Base-by-base conservation (phyloP, 2,329 filamentous ascomycete species). In the Dryadomyces quercivorus region DNA sequence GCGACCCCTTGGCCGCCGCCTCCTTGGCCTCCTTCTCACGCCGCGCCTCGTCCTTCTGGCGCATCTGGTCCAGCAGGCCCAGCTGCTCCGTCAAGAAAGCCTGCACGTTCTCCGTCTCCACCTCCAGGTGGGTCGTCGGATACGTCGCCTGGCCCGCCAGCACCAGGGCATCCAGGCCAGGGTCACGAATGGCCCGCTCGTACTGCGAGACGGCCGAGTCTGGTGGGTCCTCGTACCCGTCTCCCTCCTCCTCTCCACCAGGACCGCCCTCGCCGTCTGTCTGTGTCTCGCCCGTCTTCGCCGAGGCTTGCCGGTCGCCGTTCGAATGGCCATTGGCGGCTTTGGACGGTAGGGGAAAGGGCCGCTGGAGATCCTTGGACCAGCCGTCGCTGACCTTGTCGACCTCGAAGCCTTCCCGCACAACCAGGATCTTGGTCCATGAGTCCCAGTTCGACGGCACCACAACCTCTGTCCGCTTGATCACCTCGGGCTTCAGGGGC, bases 381-480 rank as follows among this genome's bases (percentile, higher is more conserved):
- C 93, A 98, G 51, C 84, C 87, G 56, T 83, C 79, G 62, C 88
- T 93, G 46, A 95, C 77, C 15, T 80, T 79, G 72, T 98, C 93
- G 21, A 94, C 88, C 61, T 97, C 89, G 63, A 97, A 97, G 0
- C 85, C 88, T 65, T 95, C 93, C 53, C 89, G 82, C 31, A 97
- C 75, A 47, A 97, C 89, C 45, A 92, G 80, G 57, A 98, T 96
- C 70, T 97, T 98, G 57, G 90, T 91, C 88, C 90, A 96, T 0
- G 91, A 96, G 69, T 98, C 93, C 93, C 93, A 98, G 67, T 96
- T 96, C 16, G 91, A 86, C 1, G 92, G 92, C 0, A 98, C 87
- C 5, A 96, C 77, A 54, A 98, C 91, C 75, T 94, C 94, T 68
- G 95, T 91, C 57, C 92, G 80, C 70, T 93, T 93, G 60, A 94